A percentile compares a stretch with the other conserved stretches of the same genome.
These are phyloP conservation scores for Torrubiellomyces zombiae DNA, from an alignment of 2,329 filamentous ascomycete species.

Conservation along the genomic window DNA sequence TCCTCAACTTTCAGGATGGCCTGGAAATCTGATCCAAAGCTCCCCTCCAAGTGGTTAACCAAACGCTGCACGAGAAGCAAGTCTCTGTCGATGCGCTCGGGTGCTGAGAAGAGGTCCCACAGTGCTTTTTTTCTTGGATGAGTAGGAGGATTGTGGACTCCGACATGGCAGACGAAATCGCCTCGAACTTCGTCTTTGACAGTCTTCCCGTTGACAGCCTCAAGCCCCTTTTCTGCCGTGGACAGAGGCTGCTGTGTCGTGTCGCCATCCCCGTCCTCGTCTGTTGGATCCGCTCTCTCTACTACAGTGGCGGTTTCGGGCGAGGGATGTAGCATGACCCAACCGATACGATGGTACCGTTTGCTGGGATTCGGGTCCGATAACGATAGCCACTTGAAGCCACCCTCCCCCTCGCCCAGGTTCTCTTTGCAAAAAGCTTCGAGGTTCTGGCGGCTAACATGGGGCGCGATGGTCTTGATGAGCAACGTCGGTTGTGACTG, in stretches of 20 bases:
- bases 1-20: conserved; percentile 71
- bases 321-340: conserved; percentile 86
- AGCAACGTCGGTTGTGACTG: conserved; percentile 80
- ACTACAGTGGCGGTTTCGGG: conserved; percentile 47
- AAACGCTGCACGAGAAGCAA: conserved; percentile 68
- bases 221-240: conserved; percentile 72
- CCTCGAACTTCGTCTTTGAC: conserved; percentile 88
- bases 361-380: conserved; percentile 96
- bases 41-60: conserved; percentile 68
- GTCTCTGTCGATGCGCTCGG: conserved; percentile 85
- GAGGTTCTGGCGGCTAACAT: conserved; percentile 83
- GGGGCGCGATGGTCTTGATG: conserved; percentile 95
- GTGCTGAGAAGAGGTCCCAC: conserved; percentile 91
- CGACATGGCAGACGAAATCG: conserved; percentile 94
- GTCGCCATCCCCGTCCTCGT: conserved; percentile 45
- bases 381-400: conserved; percentile 89
- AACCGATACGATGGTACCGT: conserved; percentile 92
- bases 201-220: conserved; percentile 93
- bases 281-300: conserved; percentile 58
- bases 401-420: conserved; percentile 75
- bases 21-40: conserved; percentile 62
- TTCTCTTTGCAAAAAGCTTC: conserved; percentile 92
- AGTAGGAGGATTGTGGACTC: conserved; percentile 77
- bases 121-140: conserved; percentile 85
- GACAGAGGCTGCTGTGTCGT: conserved; percentile 34